Evolutionary conservation across 108 stramenopile genomes (phyloP), one percentile per base, ranked within the genome.

Genomic region (Licmophora abbreviata): DNA sequence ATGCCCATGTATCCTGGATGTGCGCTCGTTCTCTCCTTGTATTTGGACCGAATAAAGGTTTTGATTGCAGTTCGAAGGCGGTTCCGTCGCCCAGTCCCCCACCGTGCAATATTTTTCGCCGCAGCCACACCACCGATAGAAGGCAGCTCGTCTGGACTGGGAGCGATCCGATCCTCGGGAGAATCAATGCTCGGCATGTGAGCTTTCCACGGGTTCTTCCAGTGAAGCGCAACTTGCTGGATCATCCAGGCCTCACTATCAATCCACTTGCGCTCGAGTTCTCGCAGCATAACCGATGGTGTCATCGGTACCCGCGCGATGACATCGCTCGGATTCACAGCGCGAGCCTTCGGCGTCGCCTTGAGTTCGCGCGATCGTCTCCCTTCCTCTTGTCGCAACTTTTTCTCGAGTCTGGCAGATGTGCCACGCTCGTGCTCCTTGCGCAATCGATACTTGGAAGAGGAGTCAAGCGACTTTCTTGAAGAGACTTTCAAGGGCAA

Each of bases 1-100:
- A 88, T 59, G 34, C 74, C 62, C 15, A 69, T 43, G 54, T 71
- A 88, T 23, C 86, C 86, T 22, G 62, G 24, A 44, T 88, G 86
- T 11, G 44, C 41, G 27, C 65, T 66, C 7, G 71, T 69, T 27
- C 86, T 54, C 24, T 76, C 64, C 34, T 71, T 64, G 53, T 71
- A 71, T 5, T n/a, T n/a, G 6, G 58, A 40, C 30, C 48, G 43
- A 29, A 53, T 63, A 62, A 69, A 77, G 4, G 57, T 54, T 26
- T 44, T 51, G n/a, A 21, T 17, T 7, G 41, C 51, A 2, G 1
- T 20, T 2, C 48, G 32, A 5, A 21, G 20, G n/a, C 43, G 28
- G 33, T 32, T 40, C 38, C 20, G 15, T 40, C 5, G 15, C 20
- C 5, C 1, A 40, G 38, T 15, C 20, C 18, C 15, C 38, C 38